Evolutionary conservation across 2,329 filamentous ascomycete species (phyloP), one percentile per base, ranked within the genome.

Genomic region (Byssochlamys sp.): DNA sequence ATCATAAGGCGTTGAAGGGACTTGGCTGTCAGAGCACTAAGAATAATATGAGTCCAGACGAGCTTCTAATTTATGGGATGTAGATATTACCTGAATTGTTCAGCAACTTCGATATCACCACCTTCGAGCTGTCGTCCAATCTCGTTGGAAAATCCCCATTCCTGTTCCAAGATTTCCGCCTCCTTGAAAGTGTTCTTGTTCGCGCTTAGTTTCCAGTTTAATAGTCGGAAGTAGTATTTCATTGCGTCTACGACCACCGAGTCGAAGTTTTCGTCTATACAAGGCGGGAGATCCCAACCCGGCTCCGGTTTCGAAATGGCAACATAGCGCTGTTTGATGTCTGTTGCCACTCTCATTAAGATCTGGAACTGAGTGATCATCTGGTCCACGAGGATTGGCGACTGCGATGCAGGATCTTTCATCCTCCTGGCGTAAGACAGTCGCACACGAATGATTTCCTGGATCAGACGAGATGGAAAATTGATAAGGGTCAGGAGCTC

Each of bases 151-250:
- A 97, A 97, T 58, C 91, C 90, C 94, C 94, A 99, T 74, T 99
- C 94, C 67, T 96, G 91, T 70, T 96, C 95, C 53, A 99, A 77
- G 62, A 99, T 88, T 78, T 99, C 94, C 5, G 94, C 94, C 73
- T 99, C 94, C 70, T 97, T 97, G 81, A 99, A 99, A 0, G 91
- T 96, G 75, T 97, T 99, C 73, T 96, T 97, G 78, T 97, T 97
- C 57, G 91, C 90, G 65, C 89, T 91, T 55, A 99, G 79, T 73
- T 97, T 97, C 90, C 91, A 97, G 70, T 97, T 96, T 51, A 99
- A 80, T 83, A 99, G 91, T 72, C 92, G 94, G 81, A 99, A 99
- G 75, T 99, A 99, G 73, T 96, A 97, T 71, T 92, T 95, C 65
- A 99, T 79, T 0, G 92, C 91, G 67, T 96, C 92, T 50, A 99